A percentile compares a stretch with the other conserved stretches of the same genome.
phyloP scores from a whole-genome alignment of 208 protist species.

The Trypanosoma cruzi region DNA sequence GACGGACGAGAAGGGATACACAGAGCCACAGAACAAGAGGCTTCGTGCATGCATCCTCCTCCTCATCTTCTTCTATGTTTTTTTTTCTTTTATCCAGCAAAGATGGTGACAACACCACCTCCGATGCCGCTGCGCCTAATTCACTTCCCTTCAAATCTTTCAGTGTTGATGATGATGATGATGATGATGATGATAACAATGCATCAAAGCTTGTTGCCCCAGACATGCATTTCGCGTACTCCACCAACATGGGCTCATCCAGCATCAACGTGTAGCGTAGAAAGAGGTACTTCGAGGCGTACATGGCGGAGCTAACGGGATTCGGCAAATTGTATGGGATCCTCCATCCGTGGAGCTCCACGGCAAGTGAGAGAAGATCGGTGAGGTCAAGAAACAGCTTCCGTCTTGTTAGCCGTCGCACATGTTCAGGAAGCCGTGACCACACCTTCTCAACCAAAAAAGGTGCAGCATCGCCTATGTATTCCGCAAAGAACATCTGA shows the following conservation, averaged over 20 bases:
- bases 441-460: conserved; percentile 77
- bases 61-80: conserved; percentile 37
- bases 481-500: conserved; percentile 45
- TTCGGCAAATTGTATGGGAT: conserved; percentile 73
- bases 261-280: conserved; percentile 71
- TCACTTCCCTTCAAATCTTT: background rate
- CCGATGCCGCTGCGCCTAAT: background rate
- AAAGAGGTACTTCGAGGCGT: conserved; percentile 82
- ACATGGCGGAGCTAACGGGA: conserved; percentile 55
- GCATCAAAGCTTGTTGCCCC: background rate
- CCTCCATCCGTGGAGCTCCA: conserved; percentile 55
- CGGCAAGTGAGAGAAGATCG: conserved; percentile 72
- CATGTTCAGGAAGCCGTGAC: conserved; percentile 77
- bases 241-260: conserved; percentile 39
- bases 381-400: conserved; percentile 77
- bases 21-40: conserved; percentile 72
- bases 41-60: conserved; percentile 17
- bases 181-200: background rate
- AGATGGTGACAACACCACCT: background rate
- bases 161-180: background rate
- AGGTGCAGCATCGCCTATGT: conserved; percentile 62
- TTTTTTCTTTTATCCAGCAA: background rate
- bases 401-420: conserved; percentile 45
- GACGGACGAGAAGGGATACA: conserved; percentile 66
- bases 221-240: conserved; percentile 33